Evolutionary conservation across 2,329 filamentous ascomycete species (phyloP).

Genomic region (Kalmusia sp.): DNA sequence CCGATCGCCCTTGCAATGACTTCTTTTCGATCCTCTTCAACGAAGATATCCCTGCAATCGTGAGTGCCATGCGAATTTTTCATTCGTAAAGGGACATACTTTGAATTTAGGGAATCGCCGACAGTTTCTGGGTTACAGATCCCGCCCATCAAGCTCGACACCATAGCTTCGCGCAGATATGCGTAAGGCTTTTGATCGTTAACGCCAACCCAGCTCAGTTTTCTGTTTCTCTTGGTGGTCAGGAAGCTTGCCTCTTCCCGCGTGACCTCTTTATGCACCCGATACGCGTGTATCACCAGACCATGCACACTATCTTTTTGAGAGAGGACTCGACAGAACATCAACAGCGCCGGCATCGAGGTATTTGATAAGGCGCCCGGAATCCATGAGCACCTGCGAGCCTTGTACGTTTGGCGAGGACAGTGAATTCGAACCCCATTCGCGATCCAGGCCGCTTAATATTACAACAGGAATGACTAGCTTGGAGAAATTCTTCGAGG

Average conservation of each 20-base stretch:
- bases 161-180: conserved; percentile 91
- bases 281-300: conserved; percentile 83
- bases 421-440: conserved; percentile 35
- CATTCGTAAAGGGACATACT: conserved; percentile 51
- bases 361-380: conserved; percentile 70
- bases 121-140: conserved; percentile 77
- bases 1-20: conserved; percentile 74
- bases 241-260: conserved; percentile 76
- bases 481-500: conserved; percentile 48
- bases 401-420: conserved; percentile 43
- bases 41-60: conserved; percentile 64
- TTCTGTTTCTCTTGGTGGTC: conserved; percentile 76
- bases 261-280: conserved; percentile 76
- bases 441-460: conserved; percentile 46
- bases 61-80: conserved; percentile 22
- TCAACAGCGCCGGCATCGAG: conserved; percentile 87
- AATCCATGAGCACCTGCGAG: conserved; percentile 53
- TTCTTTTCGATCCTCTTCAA: conserved; percentile 70
- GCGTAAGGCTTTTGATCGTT: conserved; percentile 86
- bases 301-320: conserved; percentile 75
- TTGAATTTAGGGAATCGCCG: conserved; percentile 67
- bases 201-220: conserved; percentile 90
- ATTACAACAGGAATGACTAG: conserved; percentile 51
- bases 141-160: conserved; percentile 85
- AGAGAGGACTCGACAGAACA: conserved; percentile 81